Evolutionary conservation across 768 basidiomycete species (phyloP), one percentile per base, ranked within the genome.

Genomic region (Cubamyces sp.): DNA sequence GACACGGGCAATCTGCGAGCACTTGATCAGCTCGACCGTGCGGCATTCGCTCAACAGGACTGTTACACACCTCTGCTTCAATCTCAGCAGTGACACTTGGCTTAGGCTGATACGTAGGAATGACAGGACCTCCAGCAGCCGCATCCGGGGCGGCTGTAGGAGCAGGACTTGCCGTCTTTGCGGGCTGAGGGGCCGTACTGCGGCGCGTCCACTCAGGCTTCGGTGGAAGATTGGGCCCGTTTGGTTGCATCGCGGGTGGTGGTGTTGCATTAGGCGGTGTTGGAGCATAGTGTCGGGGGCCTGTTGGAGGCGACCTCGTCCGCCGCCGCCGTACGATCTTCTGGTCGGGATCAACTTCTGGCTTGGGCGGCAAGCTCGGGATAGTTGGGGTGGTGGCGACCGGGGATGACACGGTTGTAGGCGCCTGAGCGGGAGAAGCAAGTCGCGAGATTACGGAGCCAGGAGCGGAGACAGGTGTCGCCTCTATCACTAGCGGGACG

Each of bases 171-270:
- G 46, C 64, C 34, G 60, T 48, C 34, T 55, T 64, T 26, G 30
- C 18, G 3, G 55, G 48, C 18, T 64, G 55, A 30, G 43, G 39
- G 9, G 50, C 46, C 3, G 57, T 57, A 25, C 30, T 55, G 8
- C 65, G 61, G 14, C 64, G 64, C 26, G 48, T 18, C 61, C 58
- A 61, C 3, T 63, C 66, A 6, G 68, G 67, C 40, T 62, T 69
- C 5, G 63, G 43, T 4, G 67, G 67, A 15, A 67, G 37, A 37
- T 25, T 52, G 14, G 63, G 51, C 18, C 46, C 34, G 11, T 34
- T 26, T 1, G 64, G 56, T 39, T 61, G 67, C 19, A 52, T 41
- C 11, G 41, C 41, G 5, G 69, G 65, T 11, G 66, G 68, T 3
- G 67, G 68, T 34, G 61, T 62, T 12, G 64, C 65, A 18, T 34